Evolutionary conservation across 2,329 filamentous ascomycete species (phyloP).

Genomic region (Hypoxylon rubiginosum): DNA sequence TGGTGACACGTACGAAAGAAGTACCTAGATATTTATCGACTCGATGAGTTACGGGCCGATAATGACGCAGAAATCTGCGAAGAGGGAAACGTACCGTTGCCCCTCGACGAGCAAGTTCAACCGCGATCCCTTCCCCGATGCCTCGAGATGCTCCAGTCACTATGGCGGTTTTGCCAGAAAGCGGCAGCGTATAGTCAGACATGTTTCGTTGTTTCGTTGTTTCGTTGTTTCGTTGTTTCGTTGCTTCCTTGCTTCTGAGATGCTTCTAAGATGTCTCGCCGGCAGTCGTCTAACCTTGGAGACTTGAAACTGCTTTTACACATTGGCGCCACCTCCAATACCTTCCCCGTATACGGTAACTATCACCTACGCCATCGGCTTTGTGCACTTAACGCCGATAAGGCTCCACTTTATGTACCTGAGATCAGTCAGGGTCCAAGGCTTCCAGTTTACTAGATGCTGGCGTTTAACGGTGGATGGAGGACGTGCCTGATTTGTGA

Average conservation of each 20-base stretch:
- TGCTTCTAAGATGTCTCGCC: neutral
- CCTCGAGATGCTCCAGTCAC: constrained; percentile 57
- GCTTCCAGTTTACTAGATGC: too few relatives aligned
- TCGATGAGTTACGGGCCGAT: neutral
- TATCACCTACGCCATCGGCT: neutral
- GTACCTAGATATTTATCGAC: constrained; percentile 52
- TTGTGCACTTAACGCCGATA: neutral
- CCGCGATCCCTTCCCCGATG: constrained; percentile 55
- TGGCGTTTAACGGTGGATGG: too few relatives aligned
- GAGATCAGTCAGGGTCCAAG: too few relatives aligned
- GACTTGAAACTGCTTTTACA: neutral
- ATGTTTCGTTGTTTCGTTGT: constrained; percentile 18
- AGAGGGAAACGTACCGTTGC: constrained; percentile 41
- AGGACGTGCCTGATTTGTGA: too few relatives aligned
- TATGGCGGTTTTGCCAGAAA: constrained; percentile 55
- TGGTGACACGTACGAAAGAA: constrained; percentile 74
- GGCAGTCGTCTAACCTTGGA: neutral
- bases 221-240: too few relatives aligned
- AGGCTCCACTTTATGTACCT: too few relatives aligned
- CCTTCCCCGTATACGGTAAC: neutral
- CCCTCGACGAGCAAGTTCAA: constrained; percentile 54
- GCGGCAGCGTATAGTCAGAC: constrained; percentile 34
- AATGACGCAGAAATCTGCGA: neutral
- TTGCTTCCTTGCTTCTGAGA: too few relatives aligned
- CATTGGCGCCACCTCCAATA: neutral